A percentile compares a stretch with the other conserved stretches of the same genome.
Conservation (phyloP, 805 yeast genomes). For the Saccharomyces kudriavzevii region DNA sequence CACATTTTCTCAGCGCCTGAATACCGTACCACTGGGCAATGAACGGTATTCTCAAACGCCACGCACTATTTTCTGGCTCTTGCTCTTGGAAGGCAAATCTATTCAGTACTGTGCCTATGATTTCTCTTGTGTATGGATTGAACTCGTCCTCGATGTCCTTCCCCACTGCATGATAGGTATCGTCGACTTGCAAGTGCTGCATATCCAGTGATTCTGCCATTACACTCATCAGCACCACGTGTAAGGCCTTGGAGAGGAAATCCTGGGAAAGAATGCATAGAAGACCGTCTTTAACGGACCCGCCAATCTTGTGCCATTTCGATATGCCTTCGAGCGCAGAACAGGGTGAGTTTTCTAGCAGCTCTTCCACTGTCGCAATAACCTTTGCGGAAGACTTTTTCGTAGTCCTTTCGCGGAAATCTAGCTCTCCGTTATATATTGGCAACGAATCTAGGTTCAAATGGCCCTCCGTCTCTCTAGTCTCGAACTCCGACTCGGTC, state of each 20-base stretch:
- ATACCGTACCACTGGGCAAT: constrained; percentile 61
- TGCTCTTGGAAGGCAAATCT: constrained; percentile 34
- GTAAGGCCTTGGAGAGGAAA: constrained; percentile 30
- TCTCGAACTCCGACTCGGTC: constrained; percentile 32
- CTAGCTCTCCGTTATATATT: constrained; percentile 30
- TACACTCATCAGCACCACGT: constrained; percentile 32
- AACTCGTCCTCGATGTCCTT: constrained; percentile 27
- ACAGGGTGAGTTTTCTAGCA: constrained; percentile 41
- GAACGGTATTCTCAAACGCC: constrained; percentile 34
- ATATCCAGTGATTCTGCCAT: constrained; percentile 31
- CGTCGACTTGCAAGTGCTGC: constrained; percentile 25
- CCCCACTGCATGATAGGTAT: constrained; percentile 22
- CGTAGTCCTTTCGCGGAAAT: constrained; percentile 6
- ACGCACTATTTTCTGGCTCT: constrained; percentile 12
- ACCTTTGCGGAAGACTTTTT: constrained; percentile 1
- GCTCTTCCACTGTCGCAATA: constrained; percentile 26
- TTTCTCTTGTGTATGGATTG: constrained; percentile 32
- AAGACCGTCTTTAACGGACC: constrained; percentile 44
- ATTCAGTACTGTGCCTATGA: constrained; percentile 43
- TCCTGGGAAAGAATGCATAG: constrained; percentile 33
- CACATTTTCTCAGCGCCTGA: constrained; percentile 37
- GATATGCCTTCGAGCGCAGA: constrained; percentile 46
- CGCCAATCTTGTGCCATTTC: constrained; percentile 47
- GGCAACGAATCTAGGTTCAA: constrained; percentile 31
- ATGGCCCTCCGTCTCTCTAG: constrained; percentile 26